Conservation (phyloP, 495 filamentous ascomycete species). For the Xylaria castorea region DNA sequence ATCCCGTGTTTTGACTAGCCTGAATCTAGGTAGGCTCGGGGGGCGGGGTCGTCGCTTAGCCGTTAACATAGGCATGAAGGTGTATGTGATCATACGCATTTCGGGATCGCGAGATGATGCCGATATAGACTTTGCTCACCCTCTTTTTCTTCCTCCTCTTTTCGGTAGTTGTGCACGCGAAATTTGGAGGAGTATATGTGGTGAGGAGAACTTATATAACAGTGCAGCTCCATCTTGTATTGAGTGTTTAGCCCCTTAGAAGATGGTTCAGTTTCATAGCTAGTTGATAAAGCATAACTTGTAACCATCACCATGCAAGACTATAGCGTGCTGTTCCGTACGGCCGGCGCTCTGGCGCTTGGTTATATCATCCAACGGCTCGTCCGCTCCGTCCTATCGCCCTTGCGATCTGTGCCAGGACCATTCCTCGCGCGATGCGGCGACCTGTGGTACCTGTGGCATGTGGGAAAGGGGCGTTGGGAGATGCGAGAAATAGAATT, state of each 20-base stretch:
- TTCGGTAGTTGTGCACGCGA: background rate
- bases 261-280: background rate
- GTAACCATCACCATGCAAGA: background rate
- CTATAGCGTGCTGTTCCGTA: background rate
- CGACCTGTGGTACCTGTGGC: conserved; percentile 32
- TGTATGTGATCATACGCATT: background rate
- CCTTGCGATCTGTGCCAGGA: conserved; percentile 30
- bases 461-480: conserved; percentile 23
- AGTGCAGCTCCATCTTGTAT: background rate
- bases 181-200: background rate
- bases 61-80: background rate
- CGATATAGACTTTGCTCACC: background rate
- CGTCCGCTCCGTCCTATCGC: background rate
- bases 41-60: too few relatives aligned
- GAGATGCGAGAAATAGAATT: conserved; percentile 34
- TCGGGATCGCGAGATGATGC: background rate
- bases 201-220: background rate
- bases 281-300: background rate
- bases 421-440: conserved; percentile 34
- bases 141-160: background rate
- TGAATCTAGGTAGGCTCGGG: too few relatives aligned
- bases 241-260: background rate
- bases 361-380: conserved; percentile 6
- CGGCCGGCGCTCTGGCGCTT: background rate
- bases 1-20: too few relatives aligned